Percentiles rank a stretch among this genome's conserved stretches.
phyloP scores from a whole-genome alignment of 106 monocot species.

The Dendrobium officinale region DNA sequence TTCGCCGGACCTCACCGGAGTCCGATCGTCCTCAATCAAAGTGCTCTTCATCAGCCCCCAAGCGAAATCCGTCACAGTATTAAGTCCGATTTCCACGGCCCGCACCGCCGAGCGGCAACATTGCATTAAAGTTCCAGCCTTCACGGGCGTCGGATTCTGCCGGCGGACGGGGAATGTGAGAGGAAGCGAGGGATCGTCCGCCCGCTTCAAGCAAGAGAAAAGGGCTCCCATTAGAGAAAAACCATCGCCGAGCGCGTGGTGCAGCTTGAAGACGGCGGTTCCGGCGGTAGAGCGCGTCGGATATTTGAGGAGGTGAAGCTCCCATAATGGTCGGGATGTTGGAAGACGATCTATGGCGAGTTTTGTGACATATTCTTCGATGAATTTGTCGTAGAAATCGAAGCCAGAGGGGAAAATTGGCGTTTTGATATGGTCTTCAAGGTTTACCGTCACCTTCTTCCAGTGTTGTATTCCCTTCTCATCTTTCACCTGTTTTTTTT shows the following conservation, averaged over 20 bases:
- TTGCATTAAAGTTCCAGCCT: neutral
- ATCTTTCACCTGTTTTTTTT: slow-evolving; percentile 40
- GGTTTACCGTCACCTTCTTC: slow-evolving; percentile 47
- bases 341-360: slow-evolving; percentile 29
- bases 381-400: slow-evolving; percentile 35
- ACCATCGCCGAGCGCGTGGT: slow-evolving; percentile 73
- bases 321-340: slow-evolving; percentile 44
- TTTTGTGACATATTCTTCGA: slow-evolving; percentile 47
- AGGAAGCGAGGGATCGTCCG: slow-evolving; percentile 58
- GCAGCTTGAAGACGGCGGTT: slow-evolving; percentile 62
- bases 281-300: slow-evolving; percentile 39
- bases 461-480: slow-evolving; percentile 39
- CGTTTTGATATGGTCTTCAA: slow-evolving; percentile 47
- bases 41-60: slow-evolving; percentile 61
- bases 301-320: slow-evolving; percentile 61
- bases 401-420: slow-evolving; percentile 44
- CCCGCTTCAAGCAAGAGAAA: slow-evolving; percentile 49
- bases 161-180: slow-evolving; percentile 47
- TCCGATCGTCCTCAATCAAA: slow-evolving; percentile 36
- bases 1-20: slow-evolving; percentile 40
- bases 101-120: neutral
- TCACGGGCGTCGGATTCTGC: neutral
- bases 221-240: slow-evolving; percentile 68
- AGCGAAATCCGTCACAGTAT: slow-evolving; percentile 41
- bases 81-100: slow-evolving; percentile 16